These are phyloP conservation scores for Russula sp. DNA, from an alignment of 768 basidiomycete genomes.

Conservation along the genomic window DNA sequence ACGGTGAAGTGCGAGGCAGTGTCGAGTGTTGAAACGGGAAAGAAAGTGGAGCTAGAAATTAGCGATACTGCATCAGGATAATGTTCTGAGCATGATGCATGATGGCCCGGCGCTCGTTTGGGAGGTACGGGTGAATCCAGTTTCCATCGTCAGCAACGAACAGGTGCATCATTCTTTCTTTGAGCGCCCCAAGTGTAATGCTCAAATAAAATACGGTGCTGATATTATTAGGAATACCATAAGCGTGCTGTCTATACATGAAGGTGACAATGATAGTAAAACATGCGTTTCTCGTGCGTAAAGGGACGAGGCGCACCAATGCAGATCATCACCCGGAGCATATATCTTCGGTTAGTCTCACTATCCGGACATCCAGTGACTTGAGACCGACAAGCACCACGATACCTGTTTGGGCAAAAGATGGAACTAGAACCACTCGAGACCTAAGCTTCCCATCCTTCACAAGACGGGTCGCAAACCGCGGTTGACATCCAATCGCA, in stretches of 20 bases:
- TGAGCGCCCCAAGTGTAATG: too few relatives aligned
- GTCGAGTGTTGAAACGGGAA: too few relatives aligned
- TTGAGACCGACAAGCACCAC: conserved; percentile 29
- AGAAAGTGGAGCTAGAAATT: too few relatives aligned
- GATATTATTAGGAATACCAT: neutral
- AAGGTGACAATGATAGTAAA: too few relatives aligned
- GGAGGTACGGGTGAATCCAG: too few relatives aligned
- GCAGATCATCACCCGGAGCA: neutral
- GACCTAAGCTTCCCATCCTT: conserved; percentile 37
- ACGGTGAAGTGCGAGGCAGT: too few relatives aligned
- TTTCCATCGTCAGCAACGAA: too few relatives aligned
- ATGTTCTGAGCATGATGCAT: too few relatives aligned
- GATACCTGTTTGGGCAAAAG: conserved; percentile 28
- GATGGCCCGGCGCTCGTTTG: too few relatives aligned
- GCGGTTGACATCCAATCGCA: conserved; percentile 86
- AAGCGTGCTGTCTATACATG: neutral
- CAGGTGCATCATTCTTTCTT: too few relatives aligned
- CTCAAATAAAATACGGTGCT: too few relatives aligned
- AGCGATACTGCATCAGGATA: too few relatives aligned
- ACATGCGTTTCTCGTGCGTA: conserved; percentile 1
- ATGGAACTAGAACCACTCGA: conserved; percentile 29
- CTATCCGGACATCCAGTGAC: conserved; percentile 26
- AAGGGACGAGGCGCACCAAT: neutral
- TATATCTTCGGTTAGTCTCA: conserved; percentile 24
- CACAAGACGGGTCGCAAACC: conserved; percentile 73